Evolutionary conservation across 2,329 filamentous ascomycete species (phyloP).

Genomic region (Cadophora luteo-olivacea): DNA sequence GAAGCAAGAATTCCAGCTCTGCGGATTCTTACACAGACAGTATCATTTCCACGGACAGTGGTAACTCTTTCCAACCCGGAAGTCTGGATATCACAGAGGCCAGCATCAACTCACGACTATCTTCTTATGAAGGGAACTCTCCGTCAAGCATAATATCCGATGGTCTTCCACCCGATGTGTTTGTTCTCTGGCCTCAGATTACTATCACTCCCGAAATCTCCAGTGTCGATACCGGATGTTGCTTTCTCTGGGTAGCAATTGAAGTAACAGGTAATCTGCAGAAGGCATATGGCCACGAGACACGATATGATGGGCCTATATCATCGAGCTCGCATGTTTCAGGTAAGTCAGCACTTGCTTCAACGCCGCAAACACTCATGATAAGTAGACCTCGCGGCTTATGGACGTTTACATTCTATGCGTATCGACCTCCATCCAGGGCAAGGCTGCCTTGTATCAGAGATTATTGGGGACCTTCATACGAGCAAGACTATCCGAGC

Average conservation of each 20-base stretch:
- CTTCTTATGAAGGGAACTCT: slow-evolving; percentile 25
- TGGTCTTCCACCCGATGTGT: slow-evolving; percentile 13
- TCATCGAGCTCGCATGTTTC: slow-evolving; percentile 11
- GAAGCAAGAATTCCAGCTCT: slow-evolving; percentile 28
- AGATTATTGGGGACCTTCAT: slow-evolving; percentile 42
- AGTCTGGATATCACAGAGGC: slow-evolving; percentile 36
- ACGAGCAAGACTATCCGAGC: slow-evolving; percentile 34
- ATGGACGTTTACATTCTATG: slow-evolving; percentile 42
- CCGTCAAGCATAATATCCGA: slow-evolving; percentile 17
- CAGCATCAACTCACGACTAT: slow-evolving; percentile 29
- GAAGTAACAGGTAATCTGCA: slow-evolving; percentile 44
- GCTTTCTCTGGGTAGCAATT: slow-evolving; percentile 46
- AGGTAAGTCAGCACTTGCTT: slow-evolving; percentile 12
- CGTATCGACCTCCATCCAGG: slow-evolving; percentile 39
- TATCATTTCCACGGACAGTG: slow-evolving; percentile 20
- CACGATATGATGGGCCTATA: neutral
- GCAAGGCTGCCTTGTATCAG: slow-evolving; percentile 37
- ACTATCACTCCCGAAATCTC: slow-evolving; percentile 43
- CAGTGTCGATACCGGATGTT: slow-evolving; percentile 41
- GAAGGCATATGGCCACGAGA: slow-evolving; percentile 31
- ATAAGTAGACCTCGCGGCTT: slow-evolving; percentile 29
- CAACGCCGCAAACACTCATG: neutral
- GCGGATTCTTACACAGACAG: slow-evolving; percentile 22
- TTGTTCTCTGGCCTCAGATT: slow-evolving; percentile 42
- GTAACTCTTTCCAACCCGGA: slow-evolving; percentile 21